Conservation (phyloP, 2,329 filamentous ascomycete genomes). For the Diaporthe citriasiana region DNA sequence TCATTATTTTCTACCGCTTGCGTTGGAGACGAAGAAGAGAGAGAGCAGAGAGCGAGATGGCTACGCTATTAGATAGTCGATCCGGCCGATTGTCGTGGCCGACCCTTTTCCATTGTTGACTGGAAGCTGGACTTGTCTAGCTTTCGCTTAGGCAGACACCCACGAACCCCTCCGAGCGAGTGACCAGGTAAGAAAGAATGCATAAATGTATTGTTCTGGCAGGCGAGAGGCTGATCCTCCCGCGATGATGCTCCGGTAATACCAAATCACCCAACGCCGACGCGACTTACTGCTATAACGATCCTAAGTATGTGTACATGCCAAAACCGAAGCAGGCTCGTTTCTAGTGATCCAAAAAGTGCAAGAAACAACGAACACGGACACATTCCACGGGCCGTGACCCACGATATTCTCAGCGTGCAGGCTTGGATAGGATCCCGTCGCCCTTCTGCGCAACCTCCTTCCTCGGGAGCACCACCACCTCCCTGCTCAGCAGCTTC, state of each 20-base stretch:
- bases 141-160: no score
- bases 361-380: neutral
- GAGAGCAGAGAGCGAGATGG: neutral
- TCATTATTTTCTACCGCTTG: conserved; percentile 2
- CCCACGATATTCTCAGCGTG: neutral
- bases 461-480: conserved; percentile 58
- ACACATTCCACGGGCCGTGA: neutral
- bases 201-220: neutral
- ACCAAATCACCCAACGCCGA: conserved; percentile 3
- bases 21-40: conserved; percentile 7
- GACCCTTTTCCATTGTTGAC: neutral
- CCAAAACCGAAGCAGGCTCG: neutral
- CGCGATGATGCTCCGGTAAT: conserved; percentile 1
- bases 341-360: conserved; percentile 4
- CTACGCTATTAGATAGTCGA: neutral
- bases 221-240: neutral
- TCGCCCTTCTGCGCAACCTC: conserved; percentile 48
- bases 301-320: conserved; percentile 12
- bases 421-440: conserved; percentile 42
- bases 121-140: neutral
- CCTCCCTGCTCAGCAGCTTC: conserved; percentile 64
- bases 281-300: conserved; percentile 15
- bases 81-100: neutral
- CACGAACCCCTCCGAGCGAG: neutral
- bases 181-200: neutral